Evolutionary conservation across 306 rosid genomes (phyloP), one percentile per base, ranked within the genome.

Genomic region (Corylus heterophylla): DNA sequence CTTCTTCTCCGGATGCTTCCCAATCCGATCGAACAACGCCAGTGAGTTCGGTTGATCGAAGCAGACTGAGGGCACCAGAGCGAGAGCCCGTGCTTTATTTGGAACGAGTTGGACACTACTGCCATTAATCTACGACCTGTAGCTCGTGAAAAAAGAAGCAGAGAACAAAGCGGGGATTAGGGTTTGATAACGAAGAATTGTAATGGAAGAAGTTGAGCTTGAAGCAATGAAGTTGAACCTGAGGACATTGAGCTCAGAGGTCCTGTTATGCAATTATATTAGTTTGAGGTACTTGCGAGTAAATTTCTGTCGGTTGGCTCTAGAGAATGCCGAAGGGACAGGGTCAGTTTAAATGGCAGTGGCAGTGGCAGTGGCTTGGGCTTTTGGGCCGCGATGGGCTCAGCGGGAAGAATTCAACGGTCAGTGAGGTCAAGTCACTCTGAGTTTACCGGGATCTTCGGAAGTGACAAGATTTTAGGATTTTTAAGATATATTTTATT

Each of bases 81-180:
- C 20, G 90, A 83, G 75, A 86, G 77, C 12, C 90, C 74, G 68
- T 85, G 91, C 84, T 81, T 91, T 59, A 87, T 82, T 49, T 93
- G 82, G 17, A 87, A 37, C 2, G 90, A 79, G 80, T 82, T 90
- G 18, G 89, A 85, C 2, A 85, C 31, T 47, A 84, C 77, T n/a
- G 93, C 86, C 97, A 91, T 91, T 73, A 88, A 71, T 71, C 86
- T 83, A 47, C 84, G 79, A 83, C 75, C 90, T 87, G 92, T 71
- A 63, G 79, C 68, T 54, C 51, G 66, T 2, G 45, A 52, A 78
- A 81, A 42, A 54, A 75, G 35, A 31, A 14, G 62, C 63, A 51
- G 42, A 14, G 14, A 74, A 87, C 35, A 85, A 64, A 75, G 55
- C 39, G 29, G 25, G 47, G 79, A 47, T 52, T 42, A 48, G 77